Base-by-base conservation (phyloP, 192 early-diverging fungal genomes). In the Mortierella claussenii region DNA sequence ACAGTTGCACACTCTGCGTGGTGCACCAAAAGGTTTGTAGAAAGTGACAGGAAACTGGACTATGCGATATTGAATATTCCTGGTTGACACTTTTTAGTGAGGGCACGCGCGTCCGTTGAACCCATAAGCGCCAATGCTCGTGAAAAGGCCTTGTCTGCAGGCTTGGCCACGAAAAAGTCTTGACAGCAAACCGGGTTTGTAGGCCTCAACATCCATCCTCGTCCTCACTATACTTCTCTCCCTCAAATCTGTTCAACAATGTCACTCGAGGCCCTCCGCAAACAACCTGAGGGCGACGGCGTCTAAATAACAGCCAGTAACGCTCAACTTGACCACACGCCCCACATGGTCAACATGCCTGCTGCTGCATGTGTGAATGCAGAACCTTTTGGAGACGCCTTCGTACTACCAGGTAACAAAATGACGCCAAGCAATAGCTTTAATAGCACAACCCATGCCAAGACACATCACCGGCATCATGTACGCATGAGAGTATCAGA, bases 81-180 rank as follows among this genome's bases (percentile, higher is more conserved):
- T 12, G 10, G n/a, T 28, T 17, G 26, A 24, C 46, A 23, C 20
- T 28, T 27, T n/a, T n/a, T n/a, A n/a, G n/a, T n/a, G n/a, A n/a
- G 60, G 55, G 74, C 64, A n/a, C 69, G 61, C 32, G 81, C 81
- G 1, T 82, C 78, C 37, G 58, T 82, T 20, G 81, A 82, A 28
- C 80, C 80, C 37, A 46, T 46, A 6, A 68, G 47, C 24, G 45
- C 78, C 31, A 68, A 82, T 18, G 70, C 71, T 23, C 62, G 60
- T 28, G 66, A 73, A 30, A 79, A 78, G 48, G 78, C 81, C 7
- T 31, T 82, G 11, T 56, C 66, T 17, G 78, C 73, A 34, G 51
- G 68, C 18, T 76, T 32, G 66, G 61, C 23, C 45, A 73, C 28
- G 69, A 73, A n/a, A 58, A 45, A 30, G 69, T 73, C 31, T 37